phyloP scores from a whole-genome alignment of 129 eudicot species.

The Flaveria ramosissima region DNA sequence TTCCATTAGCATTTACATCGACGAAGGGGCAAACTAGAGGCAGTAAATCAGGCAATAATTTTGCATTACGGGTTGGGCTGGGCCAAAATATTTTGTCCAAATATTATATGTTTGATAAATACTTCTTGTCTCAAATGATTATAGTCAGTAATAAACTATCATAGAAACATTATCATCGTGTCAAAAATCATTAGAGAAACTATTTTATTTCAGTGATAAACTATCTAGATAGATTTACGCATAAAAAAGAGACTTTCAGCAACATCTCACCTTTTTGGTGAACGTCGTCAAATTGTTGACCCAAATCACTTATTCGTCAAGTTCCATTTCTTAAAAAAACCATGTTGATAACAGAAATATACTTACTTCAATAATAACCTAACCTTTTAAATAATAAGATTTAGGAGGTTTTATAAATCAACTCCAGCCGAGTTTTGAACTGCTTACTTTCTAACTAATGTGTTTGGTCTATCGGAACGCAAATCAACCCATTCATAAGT shows the following conservation, averaged over 20 bases:
- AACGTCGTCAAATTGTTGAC: background rate
- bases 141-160: no score
- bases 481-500: background rate
- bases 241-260: background rate
- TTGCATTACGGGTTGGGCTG: background rate
- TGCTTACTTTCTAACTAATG: background rate
- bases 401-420: background rate
- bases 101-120: background rate
- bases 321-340: background rate
- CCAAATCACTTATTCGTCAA: background rate
- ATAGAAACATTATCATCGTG: no score
- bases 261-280: background rate
- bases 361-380: background rate
- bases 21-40: constrained; percentile 13
- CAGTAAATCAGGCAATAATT: background rate
- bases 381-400: background rate
- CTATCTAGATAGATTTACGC: background rate
- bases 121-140: background rate
- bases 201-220: background rate
- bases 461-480: background rate
- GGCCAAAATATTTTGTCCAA: background rate
- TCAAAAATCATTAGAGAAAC: background rate
- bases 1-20: background rate
- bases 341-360: background rate
- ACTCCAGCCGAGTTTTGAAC: background rate